Evolutionary conservation across 2,329 filamentous ascomycete species (phyloP).

Genomic region (Pseudogymnoascus sp.): DNA sequence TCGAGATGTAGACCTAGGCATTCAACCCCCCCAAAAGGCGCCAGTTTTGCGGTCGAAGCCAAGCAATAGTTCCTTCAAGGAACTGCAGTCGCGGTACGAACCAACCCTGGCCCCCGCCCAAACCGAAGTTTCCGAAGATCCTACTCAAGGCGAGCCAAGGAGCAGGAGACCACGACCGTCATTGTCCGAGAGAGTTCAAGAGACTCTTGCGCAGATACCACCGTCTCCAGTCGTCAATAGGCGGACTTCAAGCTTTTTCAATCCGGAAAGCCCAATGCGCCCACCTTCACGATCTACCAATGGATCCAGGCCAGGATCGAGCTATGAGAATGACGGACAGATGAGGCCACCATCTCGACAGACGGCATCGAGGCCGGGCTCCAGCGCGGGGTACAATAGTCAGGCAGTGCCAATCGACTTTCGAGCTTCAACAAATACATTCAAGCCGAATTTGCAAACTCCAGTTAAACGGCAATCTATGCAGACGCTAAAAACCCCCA

Average conservation of each 20-base stretch:
- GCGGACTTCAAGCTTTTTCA: constrained; percentile 65
- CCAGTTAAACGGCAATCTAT: constrained; percentile 28
- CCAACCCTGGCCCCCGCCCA: neutral
- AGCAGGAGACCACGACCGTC: constrained; percentile 34
- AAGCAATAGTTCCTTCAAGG: constrained; percentile 6
- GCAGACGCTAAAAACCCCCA: constrained; percentile 30
- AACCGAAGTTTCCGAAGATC: neutral
- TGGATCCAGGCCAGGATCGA: constrained; percentile 36
- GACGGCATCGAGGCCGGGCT: constrained; percentile 44
- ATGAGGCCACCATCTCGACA: constrained; percentile 42
- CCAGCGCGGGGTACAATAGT: constrained; percentile 42
- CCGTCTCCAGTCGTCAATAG: constrained; percentile 64
- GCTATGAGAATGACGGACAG: constrained; percentile 53
- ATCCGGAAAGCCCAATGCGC: constrained; percentile 48
- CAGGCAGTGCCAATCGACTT: constrained; percentile 31
- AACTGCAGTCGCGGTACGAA: constrained; percentile 5
- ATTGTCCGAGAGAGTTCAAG: constrained; percentile 74
- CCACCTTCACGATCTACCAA: constrained; percentile 31
- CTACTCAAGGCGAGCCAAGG: neutral
- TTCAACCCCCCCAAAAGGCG: neutral
- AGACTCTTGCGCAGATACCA: constrained; percentile 70
- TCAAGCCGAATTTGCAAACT: constrained; percentile 34
- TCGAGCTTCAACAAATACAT: constrained; percentile 37
- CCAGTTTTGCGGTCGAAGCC: neutral
- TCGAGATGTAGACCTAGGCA: neutral